Evolutionary conservation across 805 yeast species (phyloP), one percentile per base, ranked within the genome.

Genomic region (Sugiyamaella qingdaonensis): DNA sequence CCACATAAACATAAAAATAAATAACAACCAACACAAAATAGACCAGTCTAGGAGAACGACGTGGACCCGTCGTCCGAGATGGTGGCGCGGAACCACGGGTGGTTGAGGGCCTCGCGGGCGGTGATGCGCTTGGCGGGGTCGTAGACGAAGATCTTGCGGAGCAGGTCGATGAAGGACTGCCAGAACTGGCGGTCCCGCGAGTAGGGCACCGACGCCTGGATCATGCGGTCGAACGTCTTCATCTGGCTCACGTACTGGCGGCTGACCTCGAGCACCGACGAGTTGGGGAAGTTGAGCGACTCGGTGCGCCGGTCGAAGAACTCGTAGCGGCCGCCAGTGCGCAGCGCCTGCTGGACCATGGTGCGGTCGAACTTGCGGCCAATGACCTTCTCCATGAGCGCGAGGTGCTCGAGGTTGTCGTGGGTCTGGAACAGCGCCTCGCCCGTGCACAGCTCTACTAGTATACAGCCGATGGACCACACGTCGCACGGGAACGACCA

Each of bases 401-500:
- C 96, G 67, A 94, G 73, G 70, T 94, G 99, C 68, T 92, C 98
- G 48, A 84, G 73, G 67, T 92, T 91, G 66, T 94, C 97, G 68
- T 92, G 97, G 0, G 98, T 94, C 60, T 88, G 90, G 70, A 92
- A 94, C 21, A 94, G 72, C 0, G 97, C 96, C 64, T 89, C 96
- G 27, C 99, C 99, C 16, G 95, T 88, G 36, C 88, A 84, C 48
- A 94, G 71, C 70, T 94, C 99, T 9, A 89, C 91, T 34, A 94
- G 71, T 13, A 94, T 88, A 68, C 98, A 92, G 0, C 97, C 99
- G 43, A 94, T 77, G 1, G 96, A 88, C 99, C 99, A 94, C 73
- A 92, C 74, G 68, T 94, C 99, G 68, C 98, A 92, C 0, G 97
- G 95, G 62, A 79, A 90, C 7, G 96, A 86, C 98, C 99, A 94